phyloP scores from a whole-genome alignment of 495 filamentous ascomycete species.

The Copromyces sp. region DNA sequence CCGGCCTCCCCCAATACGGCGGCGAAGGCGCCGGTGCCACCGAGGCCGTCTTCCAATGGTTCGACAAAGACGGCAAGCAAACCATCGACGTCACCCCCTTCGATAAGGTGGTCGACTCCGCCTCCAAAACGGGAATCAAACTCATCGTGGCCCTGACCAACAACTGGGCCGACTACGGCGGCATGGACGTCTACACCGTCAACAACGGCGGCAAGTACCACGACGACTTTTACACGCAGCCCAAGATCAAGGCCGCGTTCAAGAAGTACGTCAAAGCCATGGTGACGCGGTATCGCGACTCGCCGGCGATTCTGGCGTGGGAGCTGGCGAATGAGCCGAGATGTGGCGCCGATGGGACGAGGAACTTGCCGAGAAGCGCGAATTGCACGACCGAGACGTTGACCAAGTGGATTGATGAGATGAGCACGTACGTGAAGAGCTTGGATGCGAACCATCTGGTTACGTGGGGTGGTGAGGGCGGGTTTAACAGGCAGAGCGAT shows the following conservation, averaged over 20 bases:
- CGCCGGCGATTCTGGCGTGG: constrained; percentile 43
- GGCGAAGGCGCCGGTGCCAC: constrained; percentile 40
- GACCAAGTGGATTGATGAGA: constrained; percentile 36
- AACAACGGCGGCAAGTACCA: constrained; percentile 22
- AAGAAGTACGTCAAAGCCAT: constrained; percentile 41
- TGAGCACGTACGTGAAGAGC: constrained; percentile 40
- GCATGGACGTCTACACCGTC: constrained; percentile 34
- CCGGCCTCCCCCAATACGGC: constrained; percentile 33
- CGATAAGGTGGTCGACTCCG: constrained; percentile 55
- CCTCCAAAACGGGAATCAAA: constrained; percentile 47
- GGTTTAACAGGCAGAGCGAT: constrained; percentile 31
- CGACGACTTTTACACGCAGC: constrained; percentile 29
- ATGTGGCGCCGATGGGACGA: constrained; percentile 11
- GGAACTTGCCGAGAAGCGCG: neutral
- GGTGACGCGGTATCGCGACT: constrained; percentile 39
- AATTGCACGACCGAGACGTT: constrained; percentile 33
- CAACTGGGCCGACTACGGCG: constrained; percentile 47
- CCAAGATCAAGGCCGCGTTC: constrained; percentile 35
- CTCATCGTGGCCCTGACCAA: constrained; percentile 45
- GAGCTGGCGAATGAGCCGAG: constrained; percentile 47
- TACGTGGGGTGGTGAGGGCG: constrained; percentile 43
- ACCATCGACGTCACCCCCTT: constrained; percentile 52
- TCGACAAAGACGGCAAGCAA: constrained; percentile 30
- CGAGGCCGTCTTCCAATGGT: constrained; percentile 39
- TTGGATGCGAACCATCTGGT: constrained; percentile 42